Percentiles rank a stretch among this genome's conserved stretches.
These are phyloP conservation scores for Xylariaceae sp. DNA, from an alignment of 2,329 filamentous ascomycete species.

Conservation along the genomic window DNA sequence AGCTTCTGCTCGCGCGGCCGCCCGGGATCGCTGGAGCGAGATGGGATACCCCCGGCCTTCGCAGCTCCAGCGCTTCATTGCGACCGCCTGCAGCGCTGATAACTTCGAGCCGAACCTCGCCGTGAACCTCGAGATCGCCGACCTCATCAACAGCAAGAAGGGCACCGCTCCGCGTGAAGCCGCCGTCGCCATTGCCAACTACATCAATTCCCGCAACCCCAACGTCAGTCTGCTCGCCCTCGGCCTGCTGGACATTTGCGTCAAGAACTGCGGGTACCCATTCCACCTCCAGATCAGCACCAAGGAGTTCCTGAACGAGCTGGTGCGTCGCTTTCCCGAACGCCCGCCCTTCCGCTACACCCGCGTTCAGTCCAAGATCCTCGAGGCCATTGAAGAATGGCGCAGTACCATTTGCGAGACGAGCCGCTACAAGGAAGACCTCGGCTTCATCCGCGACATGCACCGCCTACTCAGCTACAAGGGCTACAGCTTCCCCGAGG, in stretches of 20 bases:
- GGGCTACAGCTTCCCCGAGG: conserved; percentile 90
- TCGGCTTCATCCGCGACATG: conserved; percentile 97
- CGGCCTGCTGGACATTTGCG: conserved; percentile 92
- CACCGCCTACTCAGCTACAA: conserved; percentile 93
- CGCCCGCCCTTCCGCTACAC: conserved; percentile 80
- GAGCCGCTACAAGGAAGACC: conserved; percentile 92
- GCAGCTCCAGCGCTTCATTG: conserved; percentile 89
- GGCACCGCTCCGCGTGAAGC: conserved; percentile 92
- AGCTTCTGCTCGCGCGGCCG: conserved; percentile 88
- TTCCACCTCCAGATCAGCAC: conserved; percentile 98
- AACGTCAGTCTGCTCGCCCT: conserved; percentile 90
- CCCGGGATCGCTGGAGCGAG: conserved; percentile 86
- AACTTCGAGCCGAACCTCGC: conserved; percentile 98
- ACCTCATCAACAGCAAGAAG: conserved; percentile 96
- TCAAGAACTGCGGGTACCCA: conserved; percentile 99
- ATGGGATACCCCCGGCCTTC: conserved; percentile 73
- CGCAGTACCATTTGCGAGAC: conserved; percentile 96
- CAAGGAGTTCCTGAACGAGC: conserved; percentile 97
- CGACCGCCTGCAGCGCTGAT: conserved; percentile 91
- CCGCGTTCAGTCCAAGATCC: conserved; percentile 83
- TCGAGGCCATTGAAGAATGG: conserved; percentile 98
- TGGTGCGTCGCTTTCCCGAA: conserved; percentile 93
- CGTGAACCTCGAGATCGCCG: conserved; percentile 90
- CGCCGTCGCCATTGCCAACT: conserved; percentile 84
- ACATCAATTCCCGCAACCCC: conserved; percentile 94